A percentile compares a stretch with the other conserved stretches of the same genome.
Evolutionary conservation across 225 moss, liverwort and hornwort genomes (phyloP).

Genomic region (Bryoerythrophyllum caledonicum): DNA sequence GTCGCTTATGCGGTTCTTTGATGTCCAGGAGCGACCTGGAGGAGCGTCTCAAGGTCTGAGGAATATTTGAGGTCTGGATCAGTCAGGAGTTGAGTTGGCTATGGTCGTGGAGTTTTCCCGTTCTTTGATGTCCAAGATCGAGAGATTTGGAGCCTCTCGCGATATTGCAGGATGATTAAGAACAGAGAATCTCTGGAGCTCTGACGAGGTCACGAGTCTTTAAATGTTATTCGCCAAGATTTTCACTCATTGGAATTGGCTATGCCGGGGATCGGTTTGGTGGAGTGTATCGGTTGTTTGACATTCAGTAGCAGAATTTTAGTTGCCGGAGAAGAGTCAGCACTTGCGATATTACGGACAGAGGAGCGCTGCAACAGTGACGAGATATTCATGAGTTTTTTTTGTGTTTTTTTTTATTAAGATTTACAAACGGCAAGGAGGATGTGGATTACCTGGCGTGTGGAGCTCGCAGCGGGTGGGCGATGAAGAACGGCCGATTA

Average conservation of each 20-base stretch:
- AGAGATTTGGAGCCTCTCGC: too few relatives aligned
- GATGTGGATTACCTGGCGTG: not conserved
- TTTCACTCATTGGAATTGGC: not conserved
- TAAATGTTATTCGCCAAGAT: too few relatives aligned
- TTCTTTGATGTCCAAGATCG: too few relatives aligned
- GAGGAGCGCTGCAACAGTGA: not conserved
- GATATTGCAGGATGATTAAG: not conserved
- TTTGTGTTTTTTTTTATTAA: not conserved
- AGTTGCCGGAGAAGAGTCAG: not conserved
- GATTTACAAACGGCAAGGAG: slow-evolving; percentile 1
- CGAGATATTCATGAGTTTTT: not conserved
- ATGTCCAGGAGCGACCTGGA: not conserved
- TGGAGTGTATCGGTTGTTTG: not conserved
- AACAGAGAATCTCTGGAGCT: not conserved
- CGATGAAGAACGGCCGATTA: not conserved
- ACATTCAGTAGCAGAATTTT: not conserved
- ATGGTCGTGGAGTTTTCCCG: too few relatives aligned
- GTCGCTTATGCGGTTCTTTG: not conserved
- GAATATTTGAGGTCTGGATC: not conserved
- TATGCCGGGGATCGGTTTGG: not conserved
- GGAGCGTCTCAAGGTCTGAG: not conserved
- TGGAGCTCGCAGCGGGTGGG: not conserved
- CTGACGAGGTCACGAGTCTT: too few relatives aligned
- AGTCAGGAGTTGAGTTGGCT: slow-evolving; percentile 5
- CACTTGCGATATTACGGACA: not conserved